Percentiles rank a stretch among this genome's conserved stretches.
phyloP scores from a whole-genome alignment of 139 green algal genomes.

The Edaphochlamys debaryana region DNA sequence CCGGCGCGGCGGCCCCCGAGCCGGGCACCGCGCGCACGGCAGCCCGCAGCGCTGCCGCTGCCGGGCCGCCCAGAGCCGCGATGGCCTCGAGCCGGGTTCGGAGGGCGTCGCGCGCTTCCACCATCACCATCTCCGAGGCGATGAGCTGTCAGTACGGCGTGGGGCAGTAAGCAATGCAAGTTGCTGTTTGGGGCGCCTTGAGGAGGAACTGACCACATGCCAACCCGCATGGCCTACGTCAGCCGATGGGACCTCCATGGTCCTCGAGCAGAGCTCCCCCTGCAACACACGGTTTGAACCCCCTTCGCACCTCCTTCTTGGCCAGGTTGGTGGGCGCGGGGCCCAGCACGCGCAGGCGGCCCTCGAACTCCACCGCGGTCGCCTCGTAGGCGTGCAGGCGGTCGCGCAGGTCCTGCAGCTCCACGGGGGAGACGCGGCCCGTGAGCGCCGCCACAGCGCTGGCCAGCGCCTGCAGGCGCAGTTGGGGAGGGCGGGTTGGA shows the following conservation, averaged over 20 bases:
- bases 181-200: too few relatives aligned
- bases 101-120: background rate
- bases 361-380: background rate
- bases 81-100: background rate
- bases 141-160: too few relatives aligned
- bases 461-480: background rate
- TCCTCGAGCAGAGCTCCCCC: too few relatives aligned
- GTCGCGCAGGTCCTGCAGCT: conserved; percentile 23
- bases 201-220: too few relatives aligned
- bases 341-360: background rate
- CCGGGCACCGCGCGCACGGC: too few relatives aligned
- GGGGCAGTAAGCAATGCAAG: too few relatives aligned
- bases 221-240: too few relatives aligned
- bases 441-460: background rate
- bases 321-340: background rate
- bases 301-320: background rate
- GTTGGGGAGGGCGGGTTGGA: too few relatives aligned
- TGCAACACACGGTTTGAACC: too few relatives aligned
- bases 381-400: background rate
- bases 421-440: background rate
- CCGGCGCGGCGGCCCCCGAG: too few relatives aligned
- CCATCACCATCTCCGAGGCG: background rate
- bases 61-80: background rate
- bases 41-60: background rate
- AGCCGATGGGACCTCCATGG: too few relatives aligned